Evolutionary conservation across 139 green algal genomes (phyloP).

Genomic region (Chlamydomonas sp.): DNA sequence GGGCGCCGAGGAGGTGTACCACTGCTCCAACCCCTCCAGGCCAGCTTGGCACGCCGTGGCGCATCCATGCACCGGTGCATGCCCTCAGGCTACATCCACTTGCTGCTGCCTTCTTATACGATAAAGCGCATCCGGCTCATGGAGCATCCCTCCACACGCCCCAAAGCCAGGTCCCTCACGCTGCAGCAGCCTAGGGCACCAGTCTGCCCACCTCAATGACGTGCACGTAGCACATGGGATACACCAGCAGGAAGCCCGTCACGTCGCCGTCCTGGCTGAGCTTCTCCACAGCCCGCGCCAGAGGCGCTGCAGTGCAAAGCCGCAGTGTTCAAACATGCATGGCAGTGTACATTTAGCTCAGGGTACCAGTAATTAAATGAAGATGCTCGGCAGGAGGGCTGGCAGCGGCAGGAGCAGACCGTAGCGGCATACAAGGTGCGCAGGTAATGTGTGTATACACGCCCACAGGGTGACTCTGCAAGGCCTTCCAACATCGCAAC

Average conservation of each 20-base stretch:
- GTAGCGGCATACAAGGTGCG: not conserved
- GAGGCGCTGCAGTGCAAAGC: conserved; percentile 17
- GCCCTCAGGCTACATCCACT: no score
- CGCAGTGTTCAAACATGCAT: not conserved
- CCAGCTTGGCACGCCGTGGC: not conserved
- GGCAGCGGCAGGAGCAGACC: not conserved
- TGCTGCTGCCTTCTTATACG: no score
- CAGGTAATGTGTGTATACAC: no score
- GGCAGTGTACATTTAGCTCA: not conserved
- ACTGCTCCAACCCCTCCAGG: not conserved
- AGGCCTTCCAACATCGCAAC: not conserved
- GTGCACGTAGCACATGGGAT: conserved; percentile 49
- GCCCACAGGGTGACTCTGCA: no score
- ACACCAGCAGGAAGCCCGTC: conserved; percentile 45
- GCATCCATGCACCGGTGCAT: not conserved
- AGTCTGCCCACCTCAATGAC: conserved; percentile 36
- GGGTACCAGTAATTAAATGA: not conserved
- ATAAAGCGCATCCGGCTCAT: no score
- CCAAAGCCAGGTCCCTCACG: no score
- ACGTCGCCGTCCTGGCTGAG: conserved; percentile 35
- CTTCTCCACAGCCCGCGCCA: conserved; percentile 40
- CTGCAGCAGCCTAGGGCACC: no score
- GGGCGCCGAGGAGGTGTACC: not conserved
- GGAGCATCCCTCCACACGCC: no score
- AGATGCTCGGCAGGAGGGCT: not conserved